phyloP scores from a whole-genome alignment of 1,284 basidiomycete species.

The Melampsora medusae region DNA sequence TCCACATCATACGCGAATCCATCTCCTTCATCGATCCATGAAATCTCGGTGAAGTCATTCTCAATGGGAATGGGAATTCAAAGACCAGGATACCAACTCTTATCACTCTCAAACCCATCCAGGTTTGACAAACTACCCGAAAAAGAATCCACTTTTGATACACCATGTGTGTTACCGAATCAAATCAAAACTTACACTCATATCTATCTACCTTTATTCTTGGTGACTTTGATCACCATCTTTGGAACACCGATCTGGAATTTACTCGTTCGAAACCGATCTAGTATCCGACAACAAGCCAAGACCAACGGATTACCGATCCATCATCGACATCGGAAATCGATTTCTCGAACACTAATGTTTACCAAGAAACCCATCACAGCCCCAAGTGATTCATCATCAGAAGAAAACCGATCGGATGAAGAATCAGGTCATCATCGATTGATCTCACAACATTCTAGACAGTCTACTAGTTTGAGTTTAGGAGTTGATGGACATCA shows the following conservation, averaged over 20 bases:
- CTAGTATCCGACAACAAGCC: constrained; percentile 15
- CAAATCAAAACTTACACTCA: constrained; percentile 65
- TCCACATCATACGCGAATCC: constrained; percentile 36
- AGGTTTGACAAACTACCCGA: constrained; percentile 57
- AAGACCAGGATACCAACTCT: constrained; percentile 77
- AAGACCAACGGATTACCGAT: constrained; percentile 43
- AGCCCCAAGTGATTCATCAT: neutral
- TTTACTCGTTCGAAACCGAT: neutral
- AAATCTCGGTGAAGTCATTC: constrained; percentile 79
- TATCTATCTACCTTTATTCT: constrained; percentile 62
- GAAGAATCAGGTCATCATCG: constrained; percentile 12
- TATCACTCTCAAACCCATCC: constrained; percentile 62
- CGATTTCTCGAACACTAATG: constrained; percentile 24
- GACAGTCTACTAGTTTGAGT: constrained; percentile 18
- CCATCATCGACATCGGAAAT: constrained; percentile 36
- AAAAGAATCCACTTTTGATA: constrained; percentile 59
- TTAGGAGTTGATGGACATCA: neutral
- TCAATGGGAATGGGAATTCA: constrained; percentile 74
- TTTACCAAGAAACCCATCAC: constrained; percentile 9
- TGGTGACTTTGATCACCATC: constrained; percentile 57
- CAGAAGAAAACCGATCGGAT: constrained; percentile 19
- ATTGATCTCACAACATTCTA: constrained; percentile 11
- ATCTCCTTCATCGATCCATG: constrained; percentile 57
- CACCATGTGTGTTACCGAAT: constrained; percentile 68
- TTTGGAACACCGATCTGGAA: constrained; percentile 46